Percentiles rank a stretch among this genome's conserved stretches.
phyloP scores from a whole-genome alignment of 306 rosid genomes.

The Vachellia pachyceras region DNA sequence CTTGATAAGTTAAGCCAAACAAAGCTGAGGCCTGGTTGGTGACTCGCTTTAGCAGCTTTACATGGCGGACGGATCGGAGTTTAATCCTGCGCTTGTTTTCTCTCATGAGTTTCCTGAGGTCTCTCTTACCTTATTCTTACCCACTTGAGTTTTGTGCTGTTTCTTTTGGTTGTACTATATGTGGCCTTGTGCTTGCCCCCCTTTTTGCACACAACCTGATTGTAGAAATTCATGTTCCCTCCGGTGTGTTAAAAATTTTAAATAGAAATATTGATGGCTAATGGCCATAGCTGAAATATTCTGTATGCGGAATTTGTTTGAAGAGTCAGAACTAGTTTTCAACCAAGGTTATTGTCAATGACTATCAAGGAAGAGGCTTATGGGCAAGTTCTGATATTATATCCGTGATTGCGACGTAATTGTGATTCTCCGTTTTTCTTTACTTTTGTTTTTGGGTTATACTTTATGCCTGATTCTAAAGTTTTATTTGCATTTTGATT shows the following conservation, averaged over 20 bases:
- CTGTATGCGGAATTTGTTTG: background rate
- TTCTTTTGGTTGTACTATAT: background rate
- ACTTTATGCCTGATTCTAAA: background rate
- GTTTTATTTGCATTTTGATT: slow-evolving; percentile 28
- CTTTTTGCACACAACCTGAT: slow-evolving; percentile 10
- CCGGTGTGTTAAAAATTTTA: background rate
- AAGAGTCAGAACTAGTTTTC: no score
- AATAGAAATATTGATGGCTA: background rate
- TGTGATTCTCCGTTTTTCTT: background rate
- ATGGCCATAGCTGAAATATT: background rate
- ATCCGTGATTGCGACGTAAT: no score
- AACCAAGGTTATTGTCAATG: no score
- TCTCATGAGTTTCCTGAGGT: slow-evolving; percentile 85
- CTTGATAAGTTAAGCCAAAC: background rate
- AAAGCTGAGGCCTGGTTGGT: background rate
- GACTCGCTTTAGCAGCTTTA: background rate
- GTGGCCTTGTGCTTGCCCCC: background rate
- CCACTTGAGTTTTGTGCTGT: background rate
- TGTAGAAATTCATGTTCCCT: slow-evolving; percentile 6
- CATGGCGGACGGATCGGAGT: slow-evolving; percentile 52
- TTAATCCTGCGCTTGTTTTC: slow-evolving; percentile 61
- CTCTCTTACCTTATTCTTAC: background rate
- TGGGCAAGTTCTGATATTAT: no score
- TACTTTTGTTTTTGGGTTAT: background rate
- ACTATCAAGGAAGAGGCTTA: no score